Evolutionary conservation across 192 early-diverging fungal species (phyloP), one percentile per base, ranked within the genome.

Genomic region (Backusella tuberculispora): DNA sequence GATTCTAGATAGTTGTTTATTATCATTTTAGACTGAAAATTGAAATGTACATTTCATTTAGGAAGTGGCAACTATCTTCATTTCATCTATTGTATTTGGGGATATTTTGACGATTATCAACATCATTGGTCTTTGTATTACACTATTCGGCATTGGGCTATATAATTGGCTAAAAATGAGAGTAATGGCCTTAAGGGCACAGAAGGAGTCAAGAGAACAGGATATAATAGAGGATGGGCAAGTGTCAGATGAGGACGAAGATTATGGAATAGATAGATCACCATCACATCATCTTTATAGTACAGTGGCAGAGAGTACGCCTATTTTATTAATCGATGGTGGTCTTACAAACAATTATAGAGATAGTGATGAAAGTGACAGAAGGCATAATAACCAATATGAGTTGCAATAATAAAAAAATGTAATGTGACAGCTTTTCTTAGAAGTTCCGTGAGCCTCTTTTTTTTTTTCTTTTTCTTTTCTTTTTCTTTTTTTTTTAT

Each of bases 11-110:
- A 34, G 26, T 19, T 50, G 37, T 6, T 14, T 13, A 43, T 42
- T 3, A 6, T 21, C 53, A 5, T 37, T 65, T 69, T 14, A 44
- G 29, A 13, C 14, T 1, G n/a, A 12, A 24, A 24, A 13, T 19
- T 40, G 29, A 34, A 34, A 34, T 34, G 0, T 14, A 14, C 0
- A 50, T 17, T 48, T 17, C 43, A 74, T 85, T 46, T 90, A 94
- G 86, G 97, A 98, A 79, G 91, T 98, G 1, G 80, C 92, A 10
- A 96, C 96, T 26, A 90, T 98, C 17, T 79, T 87, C 9, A 80
- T 92, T 1, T 92, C 94, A 0, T 79, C 85, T 7, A 9, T 92
- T 26, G 84, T 96, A 21, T 98, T 97, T 81, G 88, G 90, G n/a
- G 97, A 98, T 75, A 78, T 86, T 13, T 87, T 96, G 78, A 93